Evolutionary conservation across 164 flowering plant species (phyloP).

Genomic region (Umbilicus rupestris): DNA sequence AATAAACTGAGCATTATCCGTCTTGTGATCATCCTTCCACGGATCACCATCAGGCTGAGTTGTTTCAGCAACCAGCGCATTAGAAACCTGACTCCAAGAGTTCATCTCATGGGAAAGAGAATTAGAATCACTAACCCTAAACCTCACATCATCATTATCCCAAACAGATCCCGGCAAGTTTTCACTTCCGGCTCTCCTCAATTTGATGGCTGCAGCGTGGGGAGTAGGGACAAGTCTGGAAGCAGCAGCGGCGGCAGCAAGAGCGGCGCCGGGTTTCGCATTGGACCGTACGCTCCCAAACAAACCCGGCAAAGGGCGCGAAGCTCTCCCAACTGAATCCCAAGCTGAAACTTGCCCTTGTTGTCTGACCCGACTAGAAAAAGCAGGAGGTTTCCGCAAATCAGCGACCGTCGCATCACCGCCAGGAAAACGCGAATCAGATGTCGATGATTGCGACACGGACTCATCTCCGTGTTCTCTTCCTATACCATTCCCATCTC

Average conservation of each 20-base stretch:
- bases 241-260: constrained; percentile 95
- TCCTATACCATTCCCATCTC: background rate
- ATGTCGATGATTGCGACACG: constrained; percentile 9
- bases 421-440: constrained; percentile 8
- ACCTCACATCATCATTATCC: constrained; percentile 12
- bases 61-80: background rate
- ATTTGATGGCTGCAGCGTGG: constrained; percentile 79
- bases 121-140: constrained; percentile 9
- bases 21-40: constrained; percentile 10
- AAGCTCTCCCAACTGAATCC: constrained; percentile 20
- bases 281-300: constrained; percentile 51
- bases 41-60: constrained; percentile 6
- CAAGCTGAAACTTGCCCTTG: constrained; percentile 17
- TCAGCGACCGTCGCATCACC: background rate
- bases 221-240: constrained; percentile 67
- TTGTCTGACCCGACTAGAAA: constrained; percentile 15
- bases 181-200: constrained; percentile 37
- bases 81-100: constrained; percentile 1
- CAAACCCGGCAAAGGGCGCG: constrained; percentile 31
- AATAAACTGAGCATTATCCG: constrained; percentile 13
- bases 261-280: constrained; percentile 93
- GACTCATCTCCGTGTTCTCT: constrained; percentile 16
- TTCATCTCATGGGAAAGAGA: constrained; percentile 11
- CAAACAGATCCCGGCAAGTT: constrained; percentile 9
- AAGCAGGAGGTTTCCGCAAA: constrained; percentile 11